A percentile compares a stretch with the other conserved stretches of the same genome.
Evolutionary conservation across 345 rosid species (phyloP).

Genomic region (Cardiospermum halicacabum): DNA sequence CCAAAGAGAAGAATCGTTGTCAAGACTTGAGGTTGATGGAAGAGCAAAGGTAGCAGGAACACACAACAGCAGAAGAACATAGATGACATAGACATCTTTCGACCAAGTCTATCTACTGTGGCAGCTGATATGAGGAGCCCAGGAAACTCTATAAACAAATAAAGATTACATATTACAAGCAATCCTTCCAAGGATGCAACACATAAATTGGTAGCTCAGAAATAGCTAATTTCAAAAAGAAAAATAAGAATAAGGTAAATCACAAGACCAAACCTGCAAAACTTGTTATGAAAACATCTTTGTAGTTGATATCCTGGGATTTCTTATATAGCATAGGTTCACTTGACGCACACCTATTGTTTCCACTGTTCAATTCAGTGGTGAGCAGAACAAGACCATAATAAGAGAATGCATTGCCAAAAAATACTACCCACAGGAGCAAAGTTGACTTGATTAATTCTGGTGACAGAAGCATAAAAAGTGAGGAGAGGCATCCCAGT

Average conservation of each 20-base stretch:
- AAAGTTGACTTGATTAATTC: constrained; percentile 55
- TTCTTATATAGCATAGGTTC: constrained; percentile 18
- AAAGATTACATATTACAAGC: constrained; percentile 18
- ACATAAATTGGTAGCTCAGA: not conserved
- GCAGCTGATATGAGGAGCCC: constrained; percentile 77
- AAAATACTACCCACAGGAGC: constrained; percentile 80
- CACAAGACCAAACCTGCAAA: constrained; percentile 59
- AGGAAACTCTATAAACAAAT: constrained; percentile 59
- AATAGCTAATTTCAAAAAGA: not conserved
- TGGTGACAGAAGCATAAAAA: constrained; percentile 64
- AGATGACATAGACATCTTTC: constrained; percentile 74
- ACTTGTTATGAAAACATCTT: constrained; percentile 70
- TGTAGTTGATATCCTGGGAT: constrained; percentile 49
- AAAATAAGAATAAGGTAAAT: not conserved
- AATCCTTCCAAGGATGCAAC: not conserved
- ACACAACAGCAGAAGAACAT: constrained; percentile 70
- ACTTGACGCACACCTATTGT: constrained; percentile 32
- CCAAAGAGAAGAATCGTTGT: constrained; percentile 75
- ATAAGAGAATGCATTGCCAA: constrained; percentile 87
- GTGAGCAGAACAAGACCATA: constrained; percentile 91
- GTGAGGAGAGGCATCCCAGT: constrained; percentile 32
- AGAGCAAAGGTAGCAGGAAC: constrained; percentile 69
- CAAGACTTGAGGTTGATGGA: constrained; percentile 50
- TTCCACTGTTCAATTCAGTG: constrained; percentile 64
- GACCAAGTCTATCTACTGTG: constrained; percentile 73